Evolutionary conservation across 768 basidiomycete genomes (phyloP).

Genomic region (Boletus huronensis): DNA sequence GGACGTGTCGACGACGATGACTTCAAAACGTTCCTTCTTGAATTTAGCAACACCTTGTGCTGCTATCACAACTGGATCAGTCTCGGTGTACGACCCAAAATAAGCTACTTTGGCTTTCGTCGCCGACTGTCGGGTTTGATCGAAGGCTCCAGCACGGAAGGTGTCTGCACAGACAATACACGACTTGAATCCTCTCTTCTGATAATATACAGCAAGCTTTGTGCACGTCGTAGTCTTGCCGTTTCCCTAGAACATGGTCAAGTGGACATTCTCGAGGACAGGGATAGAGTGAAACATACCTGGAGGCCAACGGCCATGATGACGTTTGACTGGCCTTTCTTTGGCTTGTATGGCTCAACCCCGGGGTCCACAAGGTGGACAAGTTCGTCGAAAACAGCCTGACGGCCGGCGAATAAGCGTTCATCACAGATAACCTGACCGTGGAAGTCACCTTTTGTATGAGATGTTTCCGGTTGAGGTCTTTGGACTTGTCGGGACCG

Average conservation of each 20-base stretch:
- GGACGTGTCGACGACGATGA: conserved; percentile 98
- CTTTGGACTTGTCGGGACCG: conserved; percentile 68
- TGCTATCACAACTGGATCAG: conserved; percentile 93
- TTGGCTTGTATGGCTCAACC: conserved; percentile 92
- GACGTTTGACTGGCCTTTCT: conserved; percentile 90
- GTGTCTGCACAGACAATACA: conserved; percentile 99
- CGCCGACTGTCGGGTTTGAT: conserved; percentile 97
- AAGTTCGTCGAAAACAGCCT: conserved; percentile 97
- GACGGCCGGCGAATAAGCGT: conserved; percentile 13
- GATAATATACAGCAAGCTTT: conserved; percentile 96
- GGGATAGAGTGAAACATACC: conserved; percentile 41
- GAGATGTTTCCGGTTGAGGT: conserved; percentile 78
- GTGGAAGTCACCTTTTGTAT: conserved; percentile 73
- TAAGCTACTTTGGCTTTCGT: conserved; percentile 99
- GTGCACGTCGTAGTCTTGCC: conserved; percentile 99
- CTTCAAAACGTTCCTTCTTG: conserved; percentile 96
- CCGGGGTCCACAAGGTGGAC: conserved; percentile 94
- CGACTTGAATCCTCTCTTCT: conserved; percentile 94
- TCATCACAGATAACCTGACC: background rate
- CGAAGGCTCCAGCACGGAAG: conserved; percentile 98
- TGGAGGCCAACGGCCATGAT: conserved; percentile 98
- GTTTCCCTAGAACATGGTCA: conserved; percentile 63
- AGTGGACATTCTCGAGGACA: background rate
- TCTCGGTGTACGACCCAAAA: conserved; percentile 98
- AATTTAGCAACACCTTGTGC: conserved; percentile 95